These are phyloP conservation scores for Ramaria rubella DNA, from an alignment of 768 basidiomycete species.

Conservation along the genomic window DNA sequence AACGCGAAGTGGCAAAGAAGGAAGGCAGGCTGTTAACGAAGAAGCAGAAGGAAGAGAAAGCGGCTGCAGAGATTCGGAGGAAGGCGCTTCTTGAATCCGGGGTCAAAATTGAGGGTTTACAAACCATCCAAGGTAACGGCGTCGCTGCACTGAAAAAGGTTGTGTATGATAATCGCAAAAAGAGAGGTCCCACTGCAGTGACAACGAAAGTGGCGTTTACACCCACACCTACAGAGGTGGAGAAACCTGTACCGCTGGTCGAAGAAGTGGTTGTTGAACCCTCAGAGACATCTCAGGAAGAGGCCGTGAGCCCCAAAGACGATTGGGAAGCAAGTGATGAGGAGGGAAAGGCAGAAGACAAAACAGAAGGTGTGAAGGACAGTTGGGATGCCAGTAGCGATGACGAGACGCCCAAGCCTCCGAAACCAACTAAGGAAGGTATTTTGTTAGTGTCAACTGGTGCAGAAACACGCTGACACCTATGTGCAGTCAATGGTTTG, in stretches of 20 bases:
- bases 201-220: constrained; percentile 28
- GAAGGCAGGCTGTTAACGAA: constrained; percentile 94
- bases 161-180: constrained; percentile 79
- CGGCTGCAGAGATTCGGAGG: constrained; percentile 83
- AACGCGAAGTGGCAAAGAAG: constrained; percentile 84
- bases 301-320: constrained; percentile 36
- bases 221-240: constrained; percentile 38
- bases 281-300: constrained; percentile 17
- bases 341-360: constrained; percentile 25
- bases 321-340: constrained; percentile 34
- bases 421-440: background rate
- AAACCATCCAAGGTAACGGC: constrained; percentile 25
- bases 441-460: background rate
- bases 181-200: constrained; percentile 50
- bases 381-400: constrained; percentile 65
- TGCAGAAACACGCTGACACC: background rate
- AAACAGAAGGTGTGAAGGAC: constrained; percentile 23
- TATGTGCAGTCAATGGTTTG: background rate
- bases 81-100: constrained; percentile 88
- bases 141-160: constrained; percentile 58
- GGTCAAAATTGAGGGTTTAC: constrained; percentile 84
- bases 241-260: constrained; percentile 28
- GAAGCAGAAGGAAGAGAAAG: constrained; percentile 92
- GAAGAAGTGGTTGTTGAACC: constrained; percentile 27
- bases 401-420: constrained; percentile 43